phyloP scores from a whole-genome alignment of 1,284 basidiomycete genomes.

The Sporisorium graminicola region DNA sequence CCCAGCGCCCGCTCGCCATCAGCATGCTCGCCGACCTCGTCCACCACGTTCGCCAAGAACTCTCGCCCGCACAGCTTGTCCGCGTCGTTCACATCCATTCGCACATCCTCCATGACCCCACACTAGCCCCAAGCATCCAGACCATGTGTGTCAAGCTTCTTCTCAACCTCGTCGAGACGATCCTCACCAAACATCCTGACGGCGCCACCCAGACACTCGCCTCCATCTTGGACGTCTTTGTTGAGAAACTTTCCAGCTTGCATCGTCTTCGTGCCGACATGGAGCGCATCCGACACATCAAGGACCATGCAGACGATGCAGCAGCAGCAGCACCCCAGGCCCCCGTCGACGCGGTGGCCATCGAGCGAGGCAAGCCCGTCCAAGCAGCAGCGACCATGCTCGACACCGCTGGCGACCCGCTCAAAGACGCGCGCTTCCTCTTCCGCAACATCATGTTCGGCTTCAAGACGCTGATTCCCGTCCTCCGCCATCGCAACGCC shows the following conservation, averaged over 20 bases:
- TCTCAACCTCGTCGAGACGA: constrained; percentile 87
- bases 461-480: constrained; percentile 84
- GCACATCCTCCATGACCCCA: constrained; percentile 88
- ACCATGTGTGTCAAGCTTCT: constrained; percentile 94
- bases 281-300: constrained; percentile 43
- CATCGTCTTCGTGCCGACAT: constrained; percentile 69
- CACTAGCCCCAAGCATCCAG: constrained; percentile 84
- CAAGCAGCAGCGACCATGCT: constrained; percentile 69
- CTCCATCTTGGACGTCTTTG: constrained; percentile 84
- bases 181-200: constrained; percentile 72
- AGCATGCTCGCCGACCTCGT: constrained; percentile 92
- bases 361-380: constrained; percentile 72
- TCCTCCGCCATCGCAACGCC: constrained; percentile 83
- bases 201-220: constrained; percentile 79
- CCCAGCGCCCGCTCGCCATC: constrained; percentile 82
- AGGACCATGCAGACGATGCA: constrained; percentile 33
- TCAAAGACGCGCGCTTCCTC: constrained; percentile 78
- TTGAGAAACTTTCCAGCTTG: constrained; percentile 88
- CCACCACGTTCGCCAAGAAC: constrained; percentile 88
- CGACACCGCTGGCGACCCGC: constrained; percentile 69
- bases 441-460: constrained; percentile 91
- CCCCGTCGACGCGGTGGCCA: constrained; percentile 58
- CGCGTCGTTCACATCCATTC: constrained; percentile 88
- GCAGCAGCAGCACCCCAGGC: background rate
- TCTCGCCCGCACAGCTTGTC: constrained; percentile 82